phyloP scores from a whole-genome alignment of 306 rosid genomes.

The Citrullus mucosospermus region DNA sequence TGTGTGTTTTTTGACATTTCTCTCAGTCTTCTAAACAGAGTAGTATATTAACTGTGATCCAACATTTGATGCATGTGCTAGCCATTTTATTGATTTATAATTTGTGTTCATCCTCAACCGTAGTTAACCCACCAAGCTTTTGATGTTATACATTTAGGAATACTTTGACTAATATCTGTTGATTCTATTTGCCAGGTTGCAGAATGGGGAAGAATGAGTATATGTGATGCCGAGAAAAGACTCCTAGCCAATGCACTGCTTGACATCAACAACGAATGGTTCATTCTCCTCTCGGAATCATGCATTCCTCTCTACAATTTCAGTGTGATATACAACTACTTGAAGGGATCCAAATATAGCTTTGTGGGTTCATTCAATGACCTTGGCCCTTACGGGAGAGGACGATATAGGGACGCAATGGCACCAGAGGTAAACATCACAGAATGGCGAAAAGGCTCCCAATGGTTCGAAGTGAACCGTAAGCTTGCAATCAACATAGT shows the following conservation, averaged over 20 bases:
- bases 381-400: constrained; percentile 77
- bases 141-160: not conserved
- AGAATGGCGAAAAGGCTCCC: constrained; percentile 93
- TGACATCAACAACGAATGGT: constrained; percentile 76
- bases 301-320: constrained; percentile 86
- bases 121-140: not conserved
- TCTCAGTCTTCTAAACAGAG: not conserved
- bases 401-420: constrained; percentile 66
- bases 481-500: constrained; percentile 59
- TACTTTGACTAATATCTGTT: not conserved
- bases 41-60: not conserved
- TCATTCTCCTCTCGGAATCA: constrained; percentile 76
- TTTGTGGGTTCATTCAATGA: constrained; percentile 73
- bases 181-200: constrained; percentile 34
- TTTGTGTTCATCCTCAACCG: not conserved
- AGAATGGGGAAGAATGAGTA: constrained; percentile 96
- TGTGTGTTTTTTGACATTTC: not conserved
- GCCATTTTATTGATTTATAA: not conserved
- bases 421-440: constrained; percentile 57
- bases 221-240: constrained; percentile 92
- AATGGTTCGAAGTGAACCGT: constrained; percentile 85
- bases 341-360: constrained; percentile 55
- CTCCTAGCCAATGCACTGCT: constrained; percentile 87
- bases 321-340: constrained; percentile 36
- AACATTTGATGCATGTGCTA: not conserved